These are phyloP conservation scores for Aspergillus neotritici DNA, from an alignment of 2,329 filamentous ascomycete genomes.

Conservation along the genomic window DNA sequence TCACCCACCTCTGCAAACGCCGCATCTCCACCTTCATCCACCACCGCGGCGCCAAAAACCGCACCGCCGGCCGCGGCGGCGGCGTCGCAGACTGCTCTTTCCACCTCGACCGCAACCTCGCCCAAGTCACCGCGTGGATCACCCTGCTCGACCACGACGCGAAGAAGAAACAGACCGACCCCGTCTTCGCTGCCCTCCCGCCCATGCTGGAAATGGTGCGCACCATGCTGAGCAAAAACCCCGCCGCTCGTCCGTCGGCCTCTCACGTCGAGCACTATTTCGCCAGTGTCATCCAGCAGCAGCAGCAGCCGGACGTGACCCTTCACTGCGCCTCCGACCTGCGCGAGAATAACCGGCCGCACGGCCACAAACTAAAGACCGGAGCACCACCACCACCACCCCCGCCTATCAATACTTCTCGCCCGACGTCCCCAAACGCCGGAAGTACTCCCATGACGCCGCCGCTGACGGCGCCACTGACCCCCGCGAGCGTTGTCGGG, in stretches of 20 bases:
- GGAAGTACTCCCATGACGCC: too few species aligned
- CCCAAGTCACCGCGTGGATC: constrained; percentile 55
- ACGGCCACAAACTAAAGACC: too few species aligned
- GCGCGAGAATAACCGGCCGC: not conserved
- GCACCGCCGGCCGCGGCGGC: constrained; percentile 43
- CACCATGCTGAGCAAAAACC: constrained; percentile 34
- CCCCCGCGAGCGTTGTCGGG: too few species aligned
- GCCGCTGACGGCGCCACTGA: too few species aligned
- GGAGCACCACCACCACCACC: too few species aligned
- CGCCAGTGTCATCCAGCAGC: constrained; percentile 7
- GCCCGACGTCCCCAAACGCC: too few species aligned
- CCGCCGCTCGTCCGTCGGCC: constrained; percentile 27
- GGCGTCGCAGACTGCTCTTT: constrained; percentile 53
- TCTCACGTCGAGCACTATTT: constrained; percentile 24
- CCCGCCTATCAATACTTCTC: too few species aligned
- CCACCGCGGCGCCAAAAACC: constrained; percentile 51
- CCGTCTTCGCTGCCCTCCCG: constrained; percentile 33
- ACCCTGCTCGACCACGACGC: constrained; percentile 45
- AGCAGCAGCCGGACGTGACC: constrained; percentile 7
- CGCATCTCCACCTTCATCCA: constrained; percentile 51
- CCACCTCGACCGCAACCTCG: constrained; percentile 47
- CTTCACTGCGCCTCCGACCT: constrained; percentile 16
- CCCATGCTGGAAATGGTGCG: constrained; percentile 34
- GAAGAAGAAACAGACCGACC: constrained; percentile 34
- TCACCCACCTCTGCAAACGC: constrained; percentile 55